Conservation (phyloP, 495 filamentous ascomycete species). For the Penicillium paxilli region DNA sequence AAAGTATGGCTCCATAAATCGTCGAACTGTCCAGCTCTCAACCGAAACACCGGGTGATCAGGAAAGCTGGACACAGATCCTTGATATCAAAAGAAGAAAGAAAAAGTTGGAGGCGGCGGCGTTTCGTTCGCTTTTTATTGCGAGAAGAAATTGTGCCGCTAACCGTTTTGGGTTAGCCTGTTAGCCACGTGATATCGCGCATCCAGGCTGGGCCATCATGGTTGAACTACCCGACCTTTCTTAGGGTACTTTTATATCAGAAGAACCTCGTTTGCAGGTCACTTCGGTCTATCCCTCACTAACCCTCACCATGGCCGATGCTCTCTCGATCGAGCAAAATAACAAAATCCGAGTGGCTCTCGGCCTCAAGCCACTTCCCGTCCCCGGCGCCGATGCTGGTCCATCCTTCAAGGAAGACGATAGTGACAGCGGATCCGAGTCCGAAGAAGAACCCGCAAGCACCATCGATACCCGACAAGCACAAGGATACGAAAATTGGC, state of each 20-base stretch:
- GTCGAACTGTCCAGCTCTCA: conserved; percentile 83
- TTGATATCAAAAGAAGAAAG: conserved; percentile 47
- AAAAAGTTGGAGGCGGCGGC: conserved; percentile 29
- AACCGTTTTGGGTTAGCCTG: conserved; percentile 11
- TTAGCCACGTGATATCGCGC: conserved; percentile 10
- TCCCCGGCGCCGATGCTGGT: conserved; percentile 60
- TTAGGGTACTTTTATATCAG: no score
- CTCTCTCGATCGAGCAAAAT: conserved; percentile 86
- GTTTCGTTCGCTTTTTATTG: conserved; percentile 34
- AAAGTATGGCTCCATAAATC: conserved; percentile 74
- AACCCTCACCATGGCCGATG: conserved; percentile 65
- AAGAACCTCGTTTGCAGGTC: neutral
- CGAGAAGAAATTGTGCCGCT: conserved; percentile 24
- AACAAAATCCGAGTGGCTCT: conserved; percentile 89
- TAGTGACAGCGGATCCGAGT: conserved; percentile 41
- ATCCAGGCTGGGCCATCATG: conserved; percentile 12
- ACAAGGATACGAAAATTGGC: conserved; percentile 72
- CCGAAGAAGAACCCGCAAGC: conserved; percentile 67
- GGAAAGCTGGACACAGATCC: conserved; percentile 86
- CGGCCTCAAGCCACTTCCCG: conserved; percentile 87
- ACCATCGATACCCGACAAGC: conserved; percentile 81
- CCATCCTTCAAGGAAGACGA: conserved; percentile 61
- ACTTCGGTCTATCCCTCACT: neutral
- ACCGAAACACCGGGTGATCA: conserved; percentile 63
- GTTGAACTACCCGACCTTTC: no score